Evolutionary conservation across 345 rosid species (phyloP), one percentile per base, ranked within the genome.

Genomic region (Gossypium mustelinum): DNA sequence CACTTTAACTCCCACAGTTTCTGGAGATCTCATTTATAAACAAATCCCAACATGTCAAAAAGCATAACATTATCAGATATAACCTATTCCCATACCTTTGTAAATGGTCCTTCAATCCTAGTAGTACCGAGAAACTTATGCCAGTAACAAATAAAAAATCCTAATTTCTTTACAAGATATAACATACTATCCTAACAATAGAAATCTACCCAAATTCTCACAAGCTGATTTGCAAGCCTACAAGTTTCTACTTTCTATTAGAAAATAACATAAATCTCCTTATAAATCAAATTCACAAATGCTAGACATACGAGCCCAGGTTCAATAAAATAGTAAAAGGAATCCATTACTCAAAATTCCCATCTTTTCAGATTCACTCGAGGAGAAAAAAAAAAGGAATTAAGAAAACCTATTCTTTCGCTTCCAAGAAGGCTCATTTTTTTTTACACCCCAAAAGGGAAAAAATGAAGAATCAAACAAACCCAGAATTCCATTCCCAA

Each of bases 11-110:
- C 54, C 65, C 70, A 24, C 48, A 51, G 61, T 59, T 52, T 27
- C 50, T 9, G 58, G 43, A 65, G 17, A 72, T 27, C 75, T 70
- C 57, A 59, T 44, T 41, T 48, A 41, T 51, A 22, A 52, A 45
- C 44, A 22, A 45, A 56, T 34, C 62, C 48, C 22, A 60, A 18
- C 67, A 75, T 13, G 22, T 67, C 65, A 14, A 48, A 69, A 64
- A 62, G 73, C 12, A 24, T 70, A 12, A 18, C 17, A 12, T 47
- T 29, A 29, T 61, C 61, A 10, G 24, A 22, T 27, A 51, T 18
- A 63, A 74, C 9, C 25, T 2, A 14, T 52, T 12, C 39, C 45
- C 0, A 52, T 3, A 47, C 18, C 12, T 9, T 22, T 10, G 29
- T 47, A 73, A 18, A 11, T n/a, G 47, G 29, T 18, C 50, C n/a